Evolutionary conservation across 1,284 basidiomycete species (phyloP).

Genomic region (Cutaneotrichosporon dermatis): DNA sequence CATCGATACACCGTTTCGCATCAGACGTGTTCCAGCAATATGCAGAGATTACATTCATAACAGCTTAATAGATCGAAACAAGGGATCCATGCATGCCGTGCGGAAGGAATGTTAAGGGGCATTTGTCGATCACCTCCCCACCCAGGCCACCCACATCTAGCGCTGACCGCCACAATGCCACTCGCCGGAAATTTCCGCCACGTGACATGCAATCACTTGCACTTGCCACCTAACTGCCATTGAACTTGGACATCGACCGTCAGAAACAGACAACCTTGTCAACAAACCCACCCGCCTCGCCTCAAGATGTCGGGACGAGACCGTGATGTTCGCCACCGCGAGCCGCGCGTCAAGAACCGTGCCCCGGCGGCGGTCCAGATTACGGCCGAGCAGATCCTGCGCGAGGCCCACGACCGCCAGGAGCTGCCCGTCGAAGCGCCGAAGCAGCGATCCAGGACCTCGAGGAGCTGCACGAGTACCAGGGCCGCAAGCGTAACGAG

Average conservation of each 20-base stretch:
- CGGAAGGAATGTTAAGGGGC: too few species aligned
- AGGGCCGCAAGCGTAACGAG: conserved; percentile 89
- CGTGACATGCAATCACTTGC: not conserved
- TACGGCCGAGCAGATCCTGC: conserved; percentile 93
- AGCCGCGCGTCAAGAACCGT: conserved; percentile 79
- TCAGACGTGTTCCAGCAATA: too few species aligned
- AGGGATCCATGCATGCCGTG: too few species aligned
- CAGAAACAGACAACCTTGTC: not conserved
- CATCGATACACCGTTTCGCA: too few species aligned
- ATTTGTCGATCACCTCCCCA: too few species aligned
- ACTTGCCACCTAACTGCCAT: not conserved
- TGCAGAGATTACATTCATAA: too few species aligned
- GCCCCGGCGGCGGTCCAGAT: conserved; percentile 93
- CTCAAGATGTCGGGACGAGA: conserved; percentile 40
- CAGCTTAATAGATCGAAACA: too few species aligned
- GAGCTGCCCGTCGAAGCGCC: conserved; percentile 85
- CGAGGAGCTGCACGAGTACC: conserved; percentile 94
- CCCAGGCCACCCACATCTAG: too few species aligned
- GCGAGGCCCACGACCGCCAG: conserved; percentile 97
- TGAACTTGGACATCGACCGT: not conserved
- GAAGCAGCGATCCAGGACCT: conserved; percentile 95
- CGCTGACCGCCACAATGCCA: not conserved
- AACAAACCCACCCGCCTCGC: not conserved
- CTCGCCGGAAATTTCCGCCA: conserved; percentile 1
- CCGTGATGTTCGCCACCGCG: conserved; percentile 39